Conservation (phyloP, 352 stramenopile genomes). For the Peronospora farinosa region DNA sequence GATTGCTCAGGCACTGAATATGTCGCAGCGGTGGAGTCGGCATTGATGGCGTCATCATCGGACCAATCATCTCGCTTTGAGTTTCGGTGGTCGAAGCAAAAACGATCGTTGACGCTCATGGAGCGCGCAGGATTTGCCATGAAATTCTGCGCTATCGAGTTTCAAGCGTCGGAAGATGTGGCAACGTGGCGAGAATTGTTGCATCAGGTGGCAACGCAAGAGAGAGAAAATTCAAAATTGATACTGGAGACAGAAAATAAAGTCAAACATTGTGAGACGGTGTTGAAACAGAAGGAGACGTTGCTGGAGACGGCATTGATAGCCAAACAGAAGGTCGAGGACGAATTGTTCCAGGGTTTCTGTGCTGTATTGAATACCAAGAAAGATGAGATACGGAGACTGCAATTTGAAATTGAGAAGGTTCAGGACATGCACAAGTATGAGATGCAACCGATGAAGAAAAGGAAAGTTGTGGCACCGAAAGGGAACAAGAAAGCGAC, state of each 20-base stretch:
- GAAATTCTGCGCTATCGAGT: conserved; percentile 44
- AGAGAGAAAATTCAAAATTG: conserved; percentile 6
- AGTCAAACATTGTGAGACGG: conserved; percentile 26
- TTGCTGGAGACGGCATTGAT: conserved; percentile 36
- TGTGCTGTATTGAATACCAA: conserved; percentile 52
- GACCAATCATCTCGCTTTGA: conserved; percentile 21
- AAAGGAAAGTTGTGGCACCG: conserved; percentile 6
- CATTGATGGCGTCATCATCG: conserved; percentile 4
- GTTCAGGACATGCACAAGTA: conserved; percentile 3
- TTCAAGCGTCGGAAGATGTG: conserved; percentile 12
- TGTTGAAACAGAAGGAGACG: conserved; percentile 40
- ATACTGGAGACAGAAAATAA: conserved; percentile 16
- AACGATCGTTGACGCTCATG: conserved; percentile 42
- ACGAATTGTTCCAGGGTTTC: conserved; percentile 40
- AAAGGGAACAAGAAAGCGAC: conserved; percentile 8
- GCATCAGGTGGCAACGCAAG: conserved; percentile 23
- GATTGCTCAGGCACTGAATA: conserved; percentile 36
- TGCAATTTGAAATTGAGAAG: conserved; percentile 31
- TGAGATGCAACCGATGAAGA: background rate
- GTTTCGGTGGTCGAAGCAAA: conserved; percentile 38
- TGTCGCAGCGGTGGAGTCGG: conserved; percentile 26
- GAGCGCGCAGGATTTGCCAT: conserved; percentile 42
- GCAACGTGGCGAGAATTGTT: conserved; percentile 25
- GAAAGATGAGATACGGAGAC: conserved; percentile 50
- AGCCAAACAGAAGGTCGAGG: conserved; percentile 40